Percentiles rank a stretch among this genome's conserved stretches.
Evolutionary conservation across 2,329 filamentous ascomycete genomes (phyloP).

Genomic region (Fonsecaea erecta): DNA sequence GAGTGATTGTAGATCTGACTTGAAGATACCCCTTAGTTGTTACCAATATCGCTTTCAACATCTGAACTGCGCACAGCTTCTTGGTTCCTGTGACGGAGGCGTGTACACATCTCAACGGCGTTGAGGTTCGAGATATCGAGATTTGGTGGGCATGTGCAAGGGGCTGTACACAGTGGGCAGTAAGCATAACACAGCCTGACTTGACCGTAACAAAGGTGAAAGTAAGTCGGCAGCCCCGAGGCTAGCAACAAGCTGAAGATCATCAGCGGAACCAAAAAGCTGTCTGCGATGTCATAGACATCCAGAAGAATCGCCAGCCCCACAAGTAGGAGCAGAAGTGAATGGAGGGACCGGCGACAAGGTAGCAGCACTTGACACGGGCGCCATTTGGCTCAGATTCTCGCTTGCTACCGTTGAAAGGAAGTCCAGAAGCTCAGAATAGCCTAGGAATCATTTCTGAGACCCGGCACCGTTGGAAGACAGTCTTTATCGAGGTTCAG

Average conservation of each 20-base stretch:
- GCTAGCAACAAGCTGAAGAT: no score
- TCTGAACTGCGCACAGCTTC: background rate
- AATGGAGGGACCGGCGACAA: background rate
- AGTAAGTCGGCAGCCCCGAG: no score
- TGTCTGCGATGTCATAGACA: no score
- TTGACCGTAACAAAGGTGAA: no score
- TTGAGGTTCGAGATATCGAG: no score
- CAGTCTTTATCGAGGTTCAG: background rate
- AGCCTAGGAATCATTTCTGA: background rate
- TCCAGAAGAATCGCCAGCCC: no score
- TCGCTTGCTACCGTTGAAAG: background rate
- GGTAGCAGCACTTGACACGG: background rate
- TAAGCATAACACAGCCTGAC: no score
- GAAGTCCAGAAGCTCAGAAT: background rate
- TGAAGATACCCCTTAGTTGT: background rate
- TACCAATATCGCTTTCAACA: background rate
- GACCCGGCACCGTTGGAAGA: background rate
- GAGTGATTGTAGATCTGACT: slow-evolving; percentile 1
- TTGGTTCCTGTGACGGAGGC: background rate
- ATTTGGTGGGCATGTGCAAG: no score
- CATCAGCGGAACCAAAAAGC: no score
- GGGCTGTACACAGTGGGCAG: no score
- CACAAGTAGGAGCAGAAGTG: background rate
- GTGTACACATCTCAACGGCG: no score
- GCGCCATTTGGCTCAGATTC: background rate